Percentiles rank a stretch among this genome's conserved stretches.
phyloP scores from a whole-genome alignment of 495 filamentous ascomycete species.

The Neurospora tetrasperma region DNA sequence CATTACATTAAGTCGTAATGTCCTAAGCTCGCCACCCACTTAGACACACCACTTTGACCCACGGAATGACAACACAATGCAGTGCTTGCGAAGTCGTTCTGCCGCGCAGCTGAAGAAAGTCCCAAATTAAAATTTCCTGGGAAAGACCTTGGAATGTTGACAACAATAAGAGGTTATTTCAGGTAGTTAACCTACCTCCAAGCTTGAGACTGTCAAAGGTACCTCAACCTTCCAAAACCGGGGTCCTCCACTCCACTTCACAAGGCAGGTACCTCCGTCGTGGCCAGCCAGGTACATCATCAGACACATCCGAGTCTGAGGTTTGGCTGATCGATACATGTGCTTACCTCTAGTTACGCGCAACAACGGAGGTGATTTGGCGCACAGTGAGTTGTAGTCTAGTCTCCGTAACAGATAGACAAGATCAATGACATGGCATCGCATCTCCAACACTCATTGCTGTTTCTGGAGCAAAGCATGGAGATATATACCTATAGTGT shows the following conservation, averaged over 20 bases:
- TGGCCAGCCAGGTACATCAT: not conserved
- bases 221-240: not conserved
- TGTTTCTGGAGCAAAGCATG: not conserved
- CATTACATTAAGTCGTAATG: not conserved
- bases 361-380: not conserved
- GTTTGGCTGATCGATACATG: not conserved
- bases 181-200: too few relatives aligned
- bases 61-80: not conserved
- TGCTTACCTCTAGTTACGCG: not conserved
- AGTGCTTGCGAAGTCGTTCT: not conserved
- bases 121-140: not conserved
- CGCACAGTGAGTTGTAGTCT: not conserved
- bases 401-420: not conserved
- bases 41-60: not conserved
- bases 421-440: not conserved
- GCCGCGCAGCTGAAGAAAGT: not conserved
- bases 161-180: too few relatives aligned
- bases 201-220: not conserved
- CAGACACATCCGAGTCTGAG: not conserved
- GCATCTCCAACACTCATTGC: not conserved
- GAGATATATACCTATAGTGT: not conserved
- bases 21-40: not conserved
- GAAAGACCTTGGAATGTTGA: not conserved
- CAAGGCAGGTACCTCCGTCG: not conserved
- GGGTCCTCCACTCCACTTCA: not conserved